These are phyloP conservation scores for Monosporozyma yasuniensis DNA, from an alignment of 805 yeast species.

Conservation along the genomic window DNA sequence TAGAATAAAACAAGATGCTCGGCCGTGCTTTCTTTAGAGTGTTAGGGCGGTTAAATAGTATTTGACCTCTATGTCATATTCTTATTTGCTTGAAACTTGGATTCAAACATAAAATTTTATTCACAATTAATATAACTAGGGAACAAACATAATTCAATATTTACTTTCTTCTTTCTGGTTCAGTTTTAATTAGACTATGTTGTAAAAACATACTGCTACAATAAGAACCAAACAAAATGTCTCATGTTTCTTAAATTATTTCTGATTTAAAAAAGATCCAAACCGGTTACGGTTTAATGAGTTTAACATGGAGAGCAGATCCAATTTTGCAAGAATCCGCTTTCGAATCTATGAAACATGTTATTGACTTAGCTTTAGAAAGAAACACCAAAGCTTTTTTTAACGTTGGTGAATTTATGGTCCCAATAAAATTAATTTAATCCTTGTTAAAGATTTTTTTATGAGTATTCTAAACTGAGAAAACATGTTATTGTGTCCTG, in stretches of 20 bases:
- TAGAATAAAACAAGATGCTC: too few species aligned
- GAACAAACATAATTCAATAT: too few species aligned
- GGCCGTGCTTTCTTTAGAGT: too few species aligned
- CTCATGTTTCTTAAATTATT: conserved; percentile 15
- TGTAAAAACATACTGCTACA: too few species aligned
- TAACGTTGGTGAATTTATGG: conserved; percentile 82
- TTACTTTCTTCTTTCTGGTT: too few species aligned
- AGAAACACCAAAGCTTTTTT: conserved; percentile 37
- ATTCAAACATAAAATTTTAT: too few species aligned
- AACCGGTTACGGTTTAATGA: conserved; percentile 74
- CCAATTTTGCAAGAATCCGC: conserved; percentile 50
- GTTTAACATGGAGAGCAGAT: conserved; percentile 58
- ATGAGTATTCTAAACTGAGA: conserved; percentile 45
- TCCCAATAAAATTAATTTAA: conserved; percentile 41
- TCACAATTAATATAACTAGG: too few species aligned
- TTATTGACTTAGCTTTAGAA: conserved; percentile 34
- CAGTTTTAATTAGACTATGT: too few species aligned
- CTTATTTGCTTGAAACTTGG: too few species aligned
- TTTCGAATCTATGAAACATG: conserved; percentile 43
- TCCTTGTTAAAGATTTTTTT: conserved; percentile 50
- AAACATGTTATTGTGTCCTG: conserved; percentile 51
- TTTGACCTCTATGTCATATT: too few species aligned
- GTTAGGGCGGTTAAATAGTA: too few species aligned
- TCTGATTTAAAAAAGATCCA: conserved; percentile 12
- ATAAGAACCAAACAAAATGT: conserved; percentile 7